Base-by-base conservation (phyloP, 805 yeast species). In the Metschnikowia picachoensis region DNA sequence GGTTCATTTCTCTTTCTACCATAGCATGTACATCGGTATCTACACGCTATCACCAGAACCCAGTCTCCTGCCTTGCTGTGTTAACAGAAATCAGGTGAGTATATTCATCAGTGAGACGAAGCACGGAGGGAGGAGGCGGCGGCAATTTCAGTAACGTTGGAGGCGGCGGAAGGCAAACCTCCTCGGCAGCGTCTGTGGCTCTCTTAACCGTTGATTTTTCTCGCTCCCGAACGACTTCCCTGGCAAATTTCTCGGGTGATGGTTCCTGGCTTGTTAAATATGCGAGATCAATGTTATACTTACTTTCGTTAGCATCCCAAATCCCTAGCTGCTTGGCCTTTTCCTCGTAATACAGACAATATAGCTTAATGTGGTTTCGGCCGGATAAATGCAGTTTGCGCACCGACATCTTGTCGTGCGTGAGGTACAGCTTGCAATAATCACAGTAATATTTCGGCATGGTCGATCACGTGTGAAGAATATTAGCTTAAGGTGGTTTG, bases 331-430 rank as follows among this genome's bases (percentile, higher is more conserved):
- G 64, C 37, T 60, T 60, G 15, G 67, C 69, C 51, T 65, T 57
- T 34, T 51, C 51, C 55, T 85, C 87, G 60, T 86, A 89, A 68
- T 87, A 88, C 46, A 84, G 85, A 48, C 89, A 81, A 41, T 85
- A 86, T 44, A 77, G 73, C 49, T 78, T 75, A 36, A 86, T 70
- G 64, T 89, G 97, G 62, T 86, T 83, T 56, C 78, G 80, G 9
- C 97, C 97, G 34, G 76, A 69, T 35, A 86, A 63, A 64, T 89
- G 97, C 35, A 89, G 82, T 58, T 85, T 83, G 17, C 96, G 68
- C 44, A 89, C 96, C 67, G 94, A 85, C 56, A 80, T 71, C n/a
- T 94, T 85, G 64, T 88, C 96, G 61, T 89, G 96, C 1, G 96
- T 89, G 47, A 90, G 68, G 57, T 85, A 84, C 15, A 89, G 80